Conservation (phyloP, 148 eudicot species). For the Limonium bicolor region DNA sequence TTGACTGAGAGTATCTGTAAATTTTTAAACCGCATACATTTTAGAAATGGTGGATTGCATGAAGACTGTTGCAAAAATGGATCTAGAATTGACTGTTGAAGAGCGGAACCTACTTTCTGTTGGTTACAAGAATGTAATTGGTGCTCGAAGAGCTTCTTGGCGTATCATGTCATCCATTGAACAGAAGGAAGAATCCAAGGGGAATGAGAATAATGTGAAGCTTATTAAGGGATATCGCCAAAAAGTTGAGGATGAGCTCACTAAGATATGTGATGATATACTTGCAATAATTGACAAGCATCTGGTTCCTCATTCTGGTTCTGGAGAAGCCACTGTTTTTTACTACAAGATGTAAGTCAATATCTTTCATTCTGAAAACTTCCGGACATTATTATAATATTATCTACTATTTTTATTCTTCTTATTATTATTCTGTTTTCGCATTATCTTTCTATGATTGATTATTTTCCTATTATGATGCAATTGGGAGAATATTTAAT, state of each 20-base stretch:
- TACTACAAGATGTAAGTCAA: conserved; percentile 90
- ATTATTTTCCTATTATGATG: no score
- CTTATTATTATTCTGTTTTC: background rate
- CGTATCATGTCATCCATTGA: conserved; percentile 96
- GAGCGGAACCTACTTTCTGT: conserved; percentile 94
- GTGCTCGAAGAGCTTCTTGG: conserved; percentile 95
- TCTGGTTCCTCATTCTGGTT: conserved; percentile 65
- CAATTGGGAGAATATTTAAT: no score
- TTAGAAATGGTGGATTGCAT: conserved; percentile 98
- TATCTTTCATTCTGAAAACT: no score
- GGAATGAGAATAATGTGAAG: conserved; percentile 76
- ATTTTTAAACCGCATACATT: no score
- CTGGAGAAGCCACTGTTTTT: conserved; percentile 92
- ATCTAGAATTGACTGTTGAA: conserved; percentile 77
- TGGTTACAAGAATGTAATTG: conserved; percentile 97
- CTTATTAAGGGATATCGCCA: conserved; percentile 72
- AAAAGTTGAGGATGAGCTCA: conserved; percentile 89
- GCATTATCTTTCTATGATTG: no score
- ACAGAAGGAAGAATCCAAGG: conserved; percentile 92
- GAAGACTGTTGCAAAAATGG: conserved; percentile 80
- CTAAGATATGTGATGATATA: conserved; percentile 72
- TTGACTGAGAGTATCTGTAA: no score
- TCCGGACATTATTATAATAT: no score
- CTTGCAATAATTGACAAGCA: conserved; percentile 64
- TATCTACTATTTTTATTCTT: background rate